These are phyloP conservation scores for Erucastrum elatum DNA, from an alignment of 345 rosid genomes.

Conservation along the genomic window DNA sequence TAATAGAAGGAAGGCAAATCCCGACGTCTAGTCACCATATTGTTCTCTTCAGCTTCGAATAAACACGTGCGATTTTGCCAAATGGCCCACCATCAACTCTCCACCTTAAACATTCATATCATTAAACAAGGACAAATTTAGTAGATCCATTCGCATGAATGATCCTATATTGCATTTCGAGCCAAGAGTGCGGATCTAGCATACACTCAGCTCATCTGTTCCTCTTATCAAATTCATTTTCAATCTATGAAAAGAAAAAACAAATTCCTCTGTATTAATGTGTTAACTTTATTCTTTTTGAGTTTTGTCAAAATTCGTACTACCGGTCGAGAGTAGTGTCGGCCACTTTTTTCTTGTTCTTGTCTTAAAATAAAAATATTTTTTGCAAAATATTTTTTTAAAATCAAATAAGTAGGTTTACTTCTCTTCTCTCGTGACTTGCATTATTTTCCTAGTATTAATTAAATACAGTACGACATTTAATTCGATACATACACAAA, in stretches of 20 bases:
- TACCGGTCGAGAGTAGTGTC: not conserved
- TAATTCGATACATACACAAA: slow-evolving; percentile 21
- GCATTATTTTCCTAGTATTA: not conserved
- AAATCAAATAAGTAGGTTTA: too few species aligned
- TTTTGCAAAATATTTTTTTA: too few species aligned
- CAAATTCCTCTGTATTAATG: not conserved
- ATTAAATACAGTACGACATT: not conserved
- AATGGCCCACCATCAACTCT: not conserved
- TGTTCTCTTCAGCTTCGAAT: not conserved
- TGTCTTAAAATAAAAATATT: not conserved
- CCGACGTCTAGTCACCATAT: not conserved
- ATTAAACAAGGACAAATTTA: too few species aligned
- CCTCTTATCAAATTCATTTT: not conserved
- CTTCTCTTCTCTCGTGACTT: not conserved
- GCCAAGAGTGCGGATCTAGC: not conserved
- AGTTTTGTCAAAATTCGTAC: not conserved
- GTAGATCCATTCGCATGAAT: not conserved
- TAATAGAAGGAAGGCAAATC: not conserved
- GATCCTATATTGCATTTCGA: not conserved
- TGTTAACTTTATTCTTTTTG: not conserved
- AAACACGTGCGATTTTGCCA: not conserved
- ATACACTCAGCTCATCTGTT: not conserved
- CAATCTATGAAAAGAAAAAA: not conserved
- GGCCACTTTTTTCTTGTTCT: not conserved
- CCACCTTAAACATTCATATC: not conserved